A percentile compares a stretch with the other conserved stretches of the same genome.
These are phyloP conservation scores for Gelatoporia subvermispora DNA, from an alignment of 768 basidiomycete genomes.

Conservation along the genomic window DNA sequence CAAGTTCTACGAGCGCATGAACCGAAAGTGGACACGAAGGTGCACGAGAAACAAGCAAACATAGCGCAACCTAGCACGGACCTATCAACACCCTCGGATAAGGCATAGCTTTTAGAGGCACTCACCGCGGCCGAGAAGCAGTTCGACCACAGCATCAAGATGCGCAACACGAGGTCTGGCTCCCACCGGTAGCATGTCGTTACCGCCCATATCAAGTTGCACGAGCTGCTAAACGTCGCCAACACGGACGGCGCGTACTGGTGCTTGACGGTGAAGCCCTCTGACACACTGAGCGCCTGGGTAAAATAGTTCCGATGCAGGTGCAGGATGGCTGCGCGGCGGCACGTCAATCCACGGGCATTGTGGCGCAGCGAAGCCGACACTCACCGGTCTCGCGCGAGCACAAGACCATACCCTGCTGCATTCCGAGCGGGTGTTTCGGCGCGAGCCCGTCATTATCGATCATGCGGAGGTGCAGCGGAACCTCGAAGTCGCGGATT, in stretches of 20 bases:
- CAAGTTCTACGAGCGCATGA: constrained; percentile 57
- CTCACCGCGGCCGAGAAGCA: constrained; percentile 67
- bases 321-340: constrained; percentile 51
- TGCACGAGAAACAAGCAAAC: constrained; percentile 58
- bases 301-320: constrained; percentile 66
- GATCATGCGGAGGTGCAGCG: constrained; percentile 22
- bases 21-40: constrained; percentile 54
- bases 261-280: constrained; percentile 54
- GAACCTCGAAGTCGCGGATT: constrained; percentile 53
- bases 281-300: constrained; percentile 50
- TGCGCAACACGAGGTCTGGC: constrained; percentile 56
- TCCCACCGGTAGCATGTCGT: constrained; percentile 53
- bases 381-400: constrained; percentile 56
- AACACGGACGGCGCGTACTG: constrained; percentile 65
- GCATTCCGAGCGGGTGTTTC: constrained; percentile 56
- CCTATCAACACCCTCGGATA: neutral
- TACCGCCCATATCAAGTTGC: constrained; percentile 52
- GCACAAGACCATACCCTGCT: constrained; percentile 54
- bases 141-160: constrained; percentile 73
- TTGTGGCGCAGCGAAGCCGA: neutral
- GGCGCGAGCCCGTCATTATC: constrained; percentile 32
- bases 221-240: constrained; percentile 59
- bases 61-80: constrained; percentile 47
- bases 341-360: neutral
- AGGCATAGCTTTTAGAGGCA: constrained; percentile 8